phyloP scores from a whole-genome alignment of 2,329 filamentous ascomycete genomes.

The Colletotrichum camelliae region DNA sequence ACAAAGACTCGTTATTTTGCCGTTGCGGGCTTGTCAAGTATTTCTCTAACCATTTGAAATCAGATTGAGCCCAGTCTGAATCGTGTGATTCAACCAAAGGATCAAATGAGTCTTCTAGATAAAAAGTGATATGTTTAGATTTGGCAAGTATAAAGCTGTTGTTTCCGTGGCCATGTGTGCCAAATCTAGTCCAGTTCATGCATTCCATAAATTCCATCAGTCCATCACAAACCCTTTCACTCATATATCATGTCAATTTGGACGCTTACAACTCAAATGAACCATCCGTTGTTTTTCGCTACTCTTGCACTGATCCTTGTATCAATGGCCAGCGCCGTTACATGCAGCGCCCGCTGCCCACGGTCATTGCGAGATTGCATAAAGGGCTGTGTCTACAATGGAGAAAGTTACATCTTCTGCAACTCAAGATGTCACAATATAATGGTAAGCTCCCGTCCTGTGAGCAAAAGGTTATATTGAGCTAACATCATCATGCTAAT shows the following conservation, averaged over 20 bases:
- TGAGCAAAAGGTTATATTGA: fast-evolving
- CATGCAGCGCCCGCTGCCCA: background rate
- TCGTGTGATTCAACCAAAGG: too few relatives aligned
- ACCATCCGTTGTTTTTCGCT: fast-evolving
- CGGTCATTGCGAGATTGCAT: background rate
- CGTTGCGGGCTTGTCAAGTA: too few relatives aligned
- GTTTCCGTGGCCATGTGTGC: too few relatives aligned
- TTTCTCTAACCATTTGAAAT: too few relatives aligned
- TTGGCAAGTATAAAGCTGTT: too few relatives aligned
- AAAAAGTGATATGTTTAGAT: too few relatives aligned
- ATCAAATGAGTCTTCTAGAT: too few relatives aligned
- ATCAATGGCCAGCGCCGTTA: fast-evolving
- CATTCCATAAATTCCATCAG: background rate
- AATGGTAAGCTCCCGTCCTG: background rate
- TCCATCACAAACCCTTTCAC: fast-evolving
- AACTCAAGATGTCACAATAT: background rate
- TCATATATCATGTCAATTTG: background rate
- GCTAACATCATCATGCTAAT: fast-evolving
- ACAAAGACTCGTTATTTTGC: background rate
- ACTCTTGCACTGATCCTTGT: fast-evolving
- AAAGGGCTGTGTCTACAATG: background rate
- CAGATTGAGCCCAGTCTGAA: too few relatives aligned
- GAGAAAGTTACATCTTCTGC: fast-evolving
- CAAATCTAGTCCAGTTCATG: background rate
- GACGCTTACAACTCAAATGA: background rate